These are phyloP conservation scores for Fusarium sp. DNA, from an alignment of 2,329 filamentous ascomycete species.

Conservation along the genomic window DNA sequence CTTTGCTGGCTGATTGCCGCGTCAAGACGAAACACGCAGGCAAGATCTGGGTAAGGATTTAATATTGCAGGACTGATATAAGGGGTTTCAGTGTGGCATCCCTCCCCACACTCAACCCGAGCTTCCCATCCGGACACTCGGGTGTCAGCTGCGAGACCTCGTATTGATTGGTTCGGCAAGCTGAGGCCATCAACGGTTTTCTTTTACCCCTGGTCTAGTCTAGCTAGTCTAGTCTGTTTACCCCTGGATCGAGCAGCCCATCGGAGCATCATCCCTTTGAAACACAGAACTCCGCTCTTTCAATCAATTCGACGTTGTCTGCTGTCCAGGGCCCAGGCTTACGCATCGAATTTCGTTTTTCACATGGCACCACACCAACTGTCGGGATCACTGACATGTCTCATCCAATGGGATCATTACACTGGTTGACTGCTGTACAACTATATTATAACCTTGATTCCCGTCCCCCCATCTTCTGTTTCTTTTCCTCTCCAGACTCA, in stretches of 20 bases:
- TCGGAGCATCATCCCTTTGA: constrained; percentile 25
- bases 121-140: constrained; percentile 12
- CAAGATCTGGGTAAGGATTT: constrained; percentile 12
- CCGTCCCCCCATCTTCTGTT: neutral
- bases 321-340: constrained; percentile 11
- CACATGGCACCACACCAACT: constrained; percentile 17
- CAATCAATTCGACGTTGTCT: constrained; percentile 20
- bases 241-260: constrained; percentile 13
- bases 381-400: constrained; percentile 6
- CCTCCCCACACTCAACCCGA: constrained; percentile 20
- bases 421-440: constrained; percentile 6
- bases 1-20: constrained; percentile 10
- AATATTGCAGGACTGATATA: constrained; percentile 24
- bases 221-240: neutral
- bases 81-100: constrained; percentile 34
- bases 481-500: constrained; percentile 25
- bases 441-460: constrained; percentile 36
- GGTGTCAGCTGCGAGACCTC: neutral
- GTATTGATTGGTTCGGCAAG: constrained; percentile 14
- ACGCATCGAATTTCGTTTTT: constrained; percentile 3
- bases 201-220: constrained; percentile 28
- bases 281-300: constrained; percentile 25
- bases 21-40: constrained; percentile 18
- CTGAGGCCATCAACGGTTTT: constrained; percentile 20
- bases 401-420: constrained; percentile 8